Conservation (phyloP, 768 basidiomycete species). For the Holtermanniella nyarrowii region DNA sequence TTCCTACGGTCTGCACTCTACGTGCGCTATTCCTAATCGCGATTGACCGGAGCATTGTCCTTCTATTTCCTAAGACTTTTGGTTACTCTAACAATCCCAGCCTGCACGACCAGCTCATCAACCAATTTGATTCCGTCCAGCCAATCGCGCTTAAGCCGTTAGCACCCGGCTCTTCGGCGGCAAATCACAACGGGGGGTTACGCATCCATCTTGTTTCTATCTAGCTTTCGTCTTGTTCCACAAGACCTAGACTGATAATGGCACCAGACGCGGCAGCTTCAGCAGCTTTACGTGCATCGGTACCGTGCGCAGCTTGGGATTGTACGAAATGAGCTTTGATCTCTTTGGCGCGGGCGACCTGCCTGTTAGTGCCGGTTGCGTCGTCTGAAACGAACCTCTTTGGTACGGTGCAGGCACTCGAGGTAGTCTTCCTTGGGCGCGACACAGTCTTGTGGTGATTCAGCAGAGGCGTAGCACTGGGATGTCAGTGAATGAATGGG, state of each 20-base stretch:
- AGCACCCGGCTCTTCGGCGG: neutral
- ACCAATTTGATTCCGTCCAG: too few species aligned
- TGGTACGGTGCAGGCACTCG: constrained; percentile 78
- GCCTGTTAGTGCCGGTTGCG: neutral
- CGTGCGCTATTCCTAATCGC: neutral
- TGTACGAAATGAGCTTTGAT: constrained; percentile 60
- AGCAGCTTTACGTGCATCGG: constrained; percentile 60
- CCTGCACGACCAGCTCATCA: too few species aligned
- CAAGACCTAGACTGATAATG: constrained; percentile 64
- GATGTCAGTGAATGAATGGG: too few species aligned
- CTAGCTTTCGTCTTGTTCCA: constrained; percentile 48
- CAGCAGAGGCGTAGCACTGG: constrained; percentile 80
- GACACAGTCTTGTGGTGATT: constrained; percentile 62
- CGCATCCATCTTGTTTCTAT: neutral
- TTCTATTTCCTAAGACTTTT: too few species aligned
- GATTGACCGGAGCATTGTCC: neutral
- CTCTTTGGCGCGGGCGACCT: constrained; percentile 59
- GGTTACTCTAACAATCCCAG: too few species aligned
- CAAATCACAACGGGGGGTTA: neutral
- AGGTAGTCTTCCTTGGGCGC: constrained; percentile 72
- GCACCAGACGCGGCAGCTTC: constrained; percentile 64
- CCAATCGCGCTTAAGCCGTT: neutral
- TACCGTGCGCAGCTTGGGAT: constrained; percentile 55
- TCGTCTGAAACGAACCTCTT: constrained; percentile 55
- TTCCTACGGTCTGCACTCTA: neutral